A percentile compares a stretch with the other conserved stretches of the same genome.
Conservation (phyloP, 2,329 filamentous ascomycete genomes). For the Pseudodiploospora longispora region DNA sequence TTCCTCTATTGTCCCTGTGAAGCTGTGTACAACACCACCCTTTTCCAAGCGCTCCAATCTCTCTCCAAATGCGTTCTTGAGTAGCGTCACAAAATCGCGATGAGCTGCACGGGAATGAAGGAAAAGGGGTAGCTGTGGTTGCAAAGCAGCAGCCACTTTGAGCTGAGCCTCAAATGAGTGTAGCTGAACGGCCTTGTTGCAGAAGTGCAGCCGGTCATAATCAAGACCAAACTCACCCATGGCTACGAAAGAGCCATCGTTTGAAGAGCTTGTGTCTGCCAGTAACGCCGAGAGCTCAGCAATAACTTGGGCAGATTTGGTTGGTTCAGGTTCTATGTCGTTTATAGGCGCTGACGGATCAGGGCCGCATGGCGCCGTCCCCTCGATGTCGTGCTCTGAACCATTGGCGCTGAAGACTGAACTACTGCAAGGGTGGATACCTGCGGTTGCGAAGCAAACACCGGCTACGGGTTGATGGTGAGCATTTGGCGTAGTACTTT, state of each 20-base stretch:
- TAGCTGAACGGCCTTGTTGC: slow-evolving; percentile 68
- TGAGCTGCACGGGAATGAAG: slow-evolving; percentile 86
- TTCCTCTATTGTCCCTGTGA: slow-evolving; percentile 81
- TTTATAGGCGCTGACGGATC: slow-evolving; percentile 41
- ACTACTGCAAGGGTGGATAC: slow-evolving; percentile 87
- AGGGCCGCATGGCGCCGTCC: slow-evolving; percentile 44
- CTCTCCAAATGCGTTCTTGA: slow-evolving; percentile 51
- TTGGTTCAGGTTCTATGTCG: slow-evolving; percentile 36
- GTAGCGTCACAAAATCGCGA: slow-evolving; percentile 68
- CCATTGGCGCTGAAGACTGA: slow-evolving; percentile 61
- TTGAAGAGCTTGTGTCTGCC: slow-evolving; percentile 41
- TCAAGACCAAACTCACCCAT: slow-evolving; percentile 95
- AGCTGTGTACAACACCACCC: slow-evolving; percentile 85
- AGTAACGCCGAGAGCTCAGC: slow-evolving; percentile 57
- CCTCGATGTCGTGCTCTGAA: slow-evolving; percentile 29
- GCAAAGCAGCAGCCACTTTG: slow-evolving; percentile 59
- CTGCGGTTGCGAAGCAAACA: slow-evolving; percentile 80
- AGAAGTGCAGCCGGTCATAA: slow-evolving; percentile 85
- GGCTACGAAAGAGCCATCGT: slow-evolving; percentile 51
- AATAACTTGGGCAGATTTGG: slow-evolving; percentile 43
- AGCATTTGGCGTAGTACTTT: slow-evolving; percentile 2
- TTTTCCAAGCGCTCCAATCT: slow-evolving; percentile 59
- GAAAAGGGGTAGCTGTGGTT: slow-evolving; percentile 78
- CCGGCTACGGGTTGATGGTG: slow-evolving; percentile 45
- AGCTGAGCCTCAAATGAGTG: slow-evolving; percentile 82